Evolutionary conservation across 495 filamentous ascomycete species (phyloP).

Genomic region (Sabuloglossum arenarium): DNA sequence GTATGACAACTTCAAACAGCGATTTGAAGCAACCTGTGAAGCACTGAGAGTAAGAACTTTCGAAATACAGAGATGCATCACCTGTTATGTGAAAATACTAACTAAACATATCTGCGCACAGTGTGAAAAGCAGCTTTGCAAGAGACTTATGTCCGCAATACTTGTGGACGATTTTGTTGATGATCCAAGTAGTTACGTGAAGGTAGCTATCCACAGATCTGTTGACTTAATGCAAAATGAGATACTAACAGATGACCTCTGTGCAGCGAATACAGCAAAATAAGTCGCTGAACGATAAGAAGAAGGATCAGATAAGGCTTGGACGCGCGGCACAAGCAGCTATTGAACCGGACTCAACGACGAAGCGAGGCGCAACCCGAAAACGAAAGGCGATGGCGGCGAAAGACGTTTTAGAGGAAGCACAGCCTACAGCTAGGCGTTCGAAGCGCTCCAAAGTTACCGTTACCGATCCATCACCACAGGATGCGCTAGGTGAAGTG

Average conservation of each 20-base stretch:
- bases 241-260: neutral
- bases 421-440: neutral
- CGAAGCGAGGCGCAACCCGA: neutral
- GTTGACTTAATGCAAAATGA: neutral
- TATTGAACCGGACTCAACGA: neutral
- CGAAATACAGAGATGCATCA: neutral
- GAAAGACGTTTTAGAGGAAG: neutral
- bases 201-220: slow-evolving; percentile 1
- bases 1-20: neutral
- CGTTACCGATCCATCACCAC: too few relatives aligned
- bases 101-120: neutral
- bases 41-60: neutral
- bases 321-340: neutral
- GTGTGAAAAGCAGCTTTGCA: slow-evolving; percentile 3
- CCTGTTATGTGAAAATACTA: neutral
- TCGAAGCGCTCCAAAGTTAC: neutral
- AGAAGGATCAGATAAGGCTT: neutral
- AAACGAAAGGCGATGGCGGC: neutral
- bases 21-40: neutral
- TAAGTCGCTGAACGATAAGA: slow-evolving; percentile 3
- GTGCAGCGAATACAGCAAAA: slow-evolving; percentile 1
- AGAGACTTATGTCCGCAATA: slow-evolving; percentile 1
- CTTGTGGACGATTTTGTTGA: slow-evolving; percentile 4
- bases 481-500: too few relatives aligned
- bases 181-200: neutral